Conservation (phyloP, 169 alveolate species). For the Babesia ovata region DNA sequence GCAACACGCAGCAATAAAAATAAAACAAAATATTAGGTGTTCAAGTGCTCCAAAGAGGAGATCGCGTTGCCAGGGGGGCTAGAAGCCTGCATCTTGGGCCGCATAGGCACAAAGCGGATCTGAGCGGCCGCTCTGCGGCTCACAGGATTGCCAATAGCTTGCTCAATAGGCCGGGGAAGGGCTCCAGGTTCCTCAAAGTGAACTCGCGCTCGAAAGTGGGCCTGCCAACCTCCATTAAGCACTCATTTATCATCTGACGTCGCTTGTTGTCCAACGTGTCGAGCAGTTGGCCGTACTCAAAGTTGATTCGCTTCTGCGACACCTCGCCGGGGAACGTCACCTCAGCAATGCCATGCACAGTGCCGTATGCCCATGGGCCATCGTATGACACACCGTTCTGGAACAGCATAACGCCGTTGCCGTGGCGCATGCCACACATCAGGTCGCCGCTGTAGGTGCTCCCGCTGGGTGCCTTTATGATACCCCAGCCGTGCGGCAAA, state of each 20-base stretch:
- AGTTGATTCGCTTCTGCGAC: slow-evolving; percentile 3
- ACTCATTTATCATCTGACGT: slow-evolving; percentile 12
- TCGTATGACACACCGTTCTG: slow-evolving; percentile 49
- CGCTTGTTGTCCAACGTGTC: slow-evolving; percentile 4
- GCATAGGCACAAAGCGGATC: slow-evolving; percentile 62
- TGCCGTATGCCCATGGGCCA: slow-evolving; percentile 57
- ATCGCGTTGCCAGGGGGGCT: slow-evolving; percentile 59
- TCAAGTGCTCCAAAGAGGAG: slow-evolving; percentile 56
- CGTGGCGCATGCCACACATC: slow-evolving; percentile 46
- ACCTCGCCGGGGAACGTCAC: slow-evolving; percentile 35
- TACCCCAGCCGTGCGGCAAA: slow-evolving; percentile 66
- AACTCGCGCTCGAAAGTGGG: slow-evolving; percentile 55
- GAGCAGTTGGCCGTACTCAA: slow-evolving; percentile 39
- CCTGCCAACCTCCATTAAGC: slow-evolving; percentile 20
- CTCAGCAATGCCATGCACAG: slow-evolving; percentile 51
- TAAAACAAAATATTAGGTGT: slow-evolving; percentile 41
- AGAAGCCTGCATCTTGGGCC: slow-evolving; percentile 34
- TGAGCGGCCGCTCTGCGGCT: neutral
- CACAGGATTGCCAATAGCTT: neutral
- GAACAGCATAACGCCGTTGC: slow-evolving; percentile 42
- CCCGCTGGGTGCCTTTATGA: slow-evolving; percentile 47
- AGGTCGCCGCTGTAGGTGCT: slow-evolving; percentile 48
- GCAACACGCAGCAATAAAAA: neutral
- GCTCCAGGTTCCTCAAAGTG: slow-evolving; percentile 53
- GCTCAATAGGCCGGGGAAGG: slow-evolving; percentile 30